Evolutionary conservation across 2,329 filamentous ascomycete species (phyloP), one percentile per base, ranked within the genome.

Genomic region (Sarocladium strictum): DNA sequence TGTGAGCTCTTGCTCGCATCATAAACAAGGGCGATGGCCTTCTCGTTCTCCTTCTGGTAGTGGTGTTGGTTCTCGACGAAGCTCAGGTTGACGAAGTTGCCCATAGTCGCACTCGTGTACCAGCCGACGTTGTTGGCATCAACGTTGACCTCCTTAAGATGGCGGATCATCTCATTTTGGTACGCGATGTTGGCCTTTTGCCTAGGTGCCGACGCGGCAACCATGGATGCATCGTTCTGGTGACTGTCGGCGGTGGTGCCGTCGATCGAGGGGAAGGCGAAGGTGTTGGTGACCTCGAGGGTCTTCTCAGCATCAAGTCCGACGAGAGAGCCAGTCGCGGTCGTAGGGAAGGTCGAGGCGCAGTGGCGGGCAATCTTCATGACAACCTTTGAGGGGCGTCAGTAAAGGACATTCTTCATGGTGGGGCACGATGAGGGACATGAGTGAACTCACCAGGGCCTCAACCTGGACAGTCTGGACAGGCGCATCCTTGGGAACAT

Each of bases 281-380:
- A 99, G 61, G 84, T 83, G 79, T 97, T 97, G 64, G 94, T 97
- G 75, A 97, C 79, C 76, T 97, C 87, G 59, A 97, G 83, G 57
- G 85, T 79, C 60, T 84, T 83, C 61, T 87, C 84, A 65, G 83
- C 83, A 72, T 97, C 93, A 89, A 97, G 92, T 64, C 94, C 94
- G 57, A 97, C 91, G 58, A 97, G 83, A 59, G 88, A 90, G 59
- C 93, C 93, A 55, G 92, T 97, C 55, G 91, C 90, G 55, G 86
- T 86, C 53, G 90, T 93, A 50, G 93, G 93, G 76, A 96, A 97
- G 54, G 83, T 81, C 65, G 89, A 83, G 56, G 90, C 87, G 76
- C 89, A 90, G 78, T 97, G 92, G 76, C 95, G 97, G 74, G 95
- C 92, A 71, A 97, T 92, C 80, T 97, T 96, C 88, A 97, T 93